Evolutionary conservation across 2,329 filamentous ascomycete species (phyloP), one percentile per base, ranked within the genome.

Genomic region (Sclerotinia spermophila): DNA sequence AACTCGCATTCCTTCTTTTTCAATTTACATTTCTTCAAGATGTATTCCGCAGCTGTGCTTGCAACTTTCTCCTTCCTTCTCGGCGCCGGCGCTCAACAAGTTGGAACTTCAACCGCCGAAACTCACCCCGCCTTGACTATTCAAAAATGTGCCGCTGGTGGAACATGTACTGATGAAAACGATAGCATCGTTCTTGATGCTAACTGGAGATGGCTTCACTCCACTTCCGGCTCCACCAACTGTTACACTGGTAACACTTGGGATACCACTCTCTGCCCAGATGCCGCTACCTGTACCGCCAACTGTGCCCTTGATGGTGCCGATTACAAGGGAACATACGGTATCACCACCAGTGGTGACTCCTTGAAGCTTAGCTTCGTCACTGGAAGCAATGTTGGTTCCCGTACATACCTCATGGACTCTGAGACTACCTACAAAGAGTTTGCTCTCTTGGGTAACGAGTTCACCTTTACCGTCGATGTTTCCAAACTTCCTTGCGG

Each of bases 401-500:
- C 82, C 5, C 77, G 83, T 51, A 78, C 82, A 19, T 85, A 85
- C 73, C 79, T 85, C 24, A 78, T 85, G 35, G 80, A 80, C 56
- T 77, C 80, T 24, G 77, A 79, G 59, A 80, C 82, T 69, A 78
- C 81, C 74, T 92, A 92, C 80, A 82, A 91, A 81, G 85, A 82
- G n/a, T 83, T 89, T 64, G 80, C 80, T 53, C 82, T 86, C 74
- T 84, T 87, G 75, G 82, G 86, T 72, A 80, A 86, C 73, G 88
- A 88, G 76, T 60, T 72, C 30, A 40, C 42, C 30, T 91, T 92
- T 73, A 89, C 91, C 70, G 89, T 92, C 55, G 90, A 92, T 78
- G 85, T 90, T 61, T 90, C 88, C 44, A 85, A 85, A 74, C 82
- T 91, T 27, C 85, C 86, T 71, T 92, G 90, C 77, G 90, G 90